Percentiles rank a stretch among this genome's conserved stretches.
Conservation (phyloP, 176 grass and related monocot genomes). For the Puya raimondii region DNA sequence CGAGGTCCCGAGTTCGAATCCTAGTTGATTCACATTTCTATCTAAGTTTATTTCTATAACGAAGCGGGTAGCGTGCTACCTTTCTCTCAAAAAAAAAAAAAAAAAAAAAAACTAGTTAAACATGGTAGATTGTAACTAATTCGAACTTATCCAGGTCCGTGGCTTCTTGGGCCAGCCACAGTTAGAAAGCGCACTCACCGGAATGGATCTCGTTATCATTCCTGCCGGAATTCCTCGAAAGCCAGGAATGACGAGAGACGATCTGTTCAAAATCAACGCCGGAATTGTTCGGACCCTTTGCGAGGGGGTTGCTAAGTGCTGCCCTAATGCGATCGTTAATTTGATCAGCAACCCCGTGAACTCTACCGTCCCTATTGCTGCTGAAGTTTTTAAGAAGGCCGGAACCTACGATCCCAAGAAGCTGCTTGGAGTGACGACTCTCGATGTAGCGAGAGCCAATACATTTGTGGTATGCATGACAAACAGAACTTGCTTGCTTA, state of each 20-base stretch:
- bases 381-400: slow-evolving; percentile 82
- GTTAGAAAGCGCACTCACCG: slow-evolving; percentile 64
- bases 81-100: too few species aligned
- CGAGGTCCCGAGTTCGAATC: too few species aligned
- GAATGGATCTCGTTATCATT: slow-evolving; percentile 94
- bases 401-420: slow-evolving; percentile 73
- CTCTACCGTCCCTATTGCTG: slow-evolving; percentile 80
- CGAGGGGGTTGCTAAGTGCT: slow-evolving; percentile 74
- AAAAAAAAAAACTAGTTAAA: too few species aligned
- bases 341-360: slow-evolving; percentile 96
- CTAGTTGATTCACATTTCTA: too few species aligned
- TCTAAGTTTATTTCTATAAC: too few species aligned
- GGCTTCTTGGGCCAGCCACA: slow-evolving; percentile 77
- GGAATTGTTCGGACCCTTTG: slow-evolving; percentile 75
- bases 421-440: slow-evolving; percentile 77
- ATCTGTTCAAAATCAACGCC: slow-evolving; percentile 96
- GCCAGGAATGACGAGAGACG: slow-evolving; percentile 89
- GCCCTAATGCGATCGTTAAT: slow-evolving; percentile 72
- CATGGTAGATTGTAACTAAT: too few species aligned
- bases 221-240: slow-evolving; percentile 85
- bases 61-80: too few species aligned
- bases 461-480: slow-evolving; percentile 75
- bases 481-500: background rate
- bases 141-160: slow-evolving; percentile 39
- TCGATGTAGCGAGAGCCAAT: slow-evolving; percentile 90